Percentiles rank a stretch among this genome's conserved stretches.
These are phyloP conservation scores for Teunomyces funiuensis DNA, from an alignment of 805 yeast genomes.

Conservation along the genomic window DNA sequence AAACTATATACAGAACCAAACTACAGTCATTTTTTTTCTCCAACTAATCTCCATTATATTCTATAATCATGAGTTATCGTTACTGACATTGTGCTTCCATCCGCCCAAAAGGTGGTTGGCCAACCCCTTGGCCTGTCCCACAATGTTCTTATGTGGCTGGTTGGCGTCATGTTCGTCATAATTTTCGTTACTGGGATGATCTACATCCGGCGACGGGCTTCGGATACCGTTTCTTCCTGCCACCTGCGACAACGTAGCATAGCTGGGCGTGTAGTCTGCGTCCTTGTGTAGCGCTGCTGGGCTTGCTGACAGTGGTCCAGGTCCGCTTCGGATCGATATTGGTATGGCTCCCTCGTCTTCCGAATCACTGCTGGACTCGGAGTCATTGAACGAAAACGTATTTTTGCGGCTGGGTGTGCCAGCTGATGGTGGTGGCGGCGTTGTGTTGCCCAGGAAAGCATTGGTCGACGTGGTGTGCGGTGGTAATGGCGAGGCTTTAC, in stretches of 20 bases:
- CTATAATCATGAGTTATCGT: constrained; percentile 6
- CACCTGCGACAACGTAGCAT: constrained; percentile 49
- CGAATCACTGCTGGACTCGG: constrained; percentile 25
- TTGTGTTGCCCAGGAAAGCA: constrained; percentile 35
- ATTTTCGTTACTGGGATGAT: constrained; percentile 5
- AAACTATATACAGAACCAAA: no score
- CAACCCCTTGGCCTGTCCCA: constrained; percentile 38
- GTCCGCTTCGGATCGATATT: background rate
- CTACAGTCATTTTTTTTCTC: background rate
- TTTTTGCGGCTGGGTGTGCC: constrained; percentile 11
- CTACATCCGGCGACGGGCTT: constrained; percentile 8
- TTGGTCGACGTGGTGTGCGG: constrained; percentile 44
- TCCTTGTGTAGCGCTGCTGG: background rate
- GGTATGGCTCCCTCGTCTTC: constrained; percentile 23
- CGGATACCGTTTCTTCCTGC: constrained; percentile 46
- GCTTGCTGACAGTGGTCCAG: background rate
- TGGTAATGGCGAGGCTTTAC: constrained; percentile 41
- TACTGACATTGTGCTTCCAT: constrained; percentile 17
- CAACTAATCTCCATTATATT: constrained; percentile 4
- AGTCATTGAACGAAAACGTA: constrained; percentile 37
- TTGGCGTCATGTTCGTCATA: constrained; percentile 11
- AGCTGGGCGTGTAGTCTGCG: constrained; percentile 27
- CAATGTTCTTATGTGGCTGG: constrained; percentile 18
- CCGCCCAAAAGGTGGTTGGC: constrained; percentile 34
- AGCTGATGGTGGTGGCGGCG: constrained; percentile 18